A percentile compares a stretch with the other conserved stretches of the same genome.
Evolutionary conservation across 176 grass and related monocot genomes (phyloP).

Genomic region (Areca catechu): DNA sequence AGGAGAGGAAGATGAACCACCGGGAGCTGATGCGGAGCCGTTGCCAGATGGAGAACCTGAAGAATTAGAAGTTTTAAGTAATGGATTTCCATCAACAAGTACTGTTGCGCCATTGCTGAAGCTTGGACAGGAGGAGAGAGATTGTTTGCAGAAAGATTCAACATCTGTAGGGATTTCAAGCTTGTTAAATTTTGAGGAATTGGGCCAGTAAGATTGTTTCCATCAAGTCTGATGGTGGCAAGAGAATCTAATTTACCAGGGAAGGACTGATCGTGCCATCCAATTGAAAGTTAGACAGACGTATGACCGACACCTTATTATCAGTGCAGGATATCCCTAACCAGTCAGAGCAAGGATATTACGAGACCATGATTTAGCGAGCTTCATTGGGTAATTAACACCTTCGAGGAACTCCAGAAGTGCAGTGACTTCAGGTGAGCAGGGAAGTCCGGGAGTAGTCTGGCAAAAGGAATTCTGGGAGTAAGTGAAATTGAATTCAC

Average conservation of each 20-base stretch:
- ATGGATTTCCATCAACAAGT: constrained; percentile 33
- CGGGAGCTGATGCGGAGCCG: neutral
- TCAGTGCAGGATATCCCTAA: constrained; percentile 43
- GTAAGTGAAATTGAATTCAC: constrained; percentile 42
- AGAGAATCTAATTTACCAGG: constrained; percentile 40
- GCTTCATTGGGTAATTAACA: constrained; percentile 26
- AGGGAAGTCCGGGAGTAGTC: constrained; percentile 21
- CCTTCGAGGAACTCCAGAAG: constrained; percentile 46
- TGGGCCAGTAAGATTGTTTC: constrained; percentile 50
- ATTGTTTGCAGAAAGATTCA: constrained; percentile 71
- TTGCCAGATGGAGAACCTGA: constrained; percentile 6
- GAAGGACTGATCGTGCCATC: constrained; percentile 62
- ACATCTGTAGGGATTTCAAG: constrained; percentile 36
- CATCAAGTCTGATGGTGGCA: constrained; percentile 28
- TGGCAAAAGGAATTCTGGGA: constrained; percentile 50
- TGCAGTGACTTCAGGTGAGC: constrained; percentile 40
- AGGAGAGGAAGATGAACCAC: neutral
- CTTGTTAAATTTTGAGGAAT: constrained; percentile 41
- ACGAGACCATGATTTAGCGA: constrained; percentile 33
- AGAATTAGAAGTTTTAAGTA: neutral
- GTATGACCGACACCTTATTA: constrained; percentile 35
- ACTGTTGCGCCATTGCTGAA: constrained; percentile 36
- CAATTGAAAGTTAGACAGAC: constrained; percentile 33
- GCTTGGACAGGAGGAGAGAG: constrained; percentile 41
- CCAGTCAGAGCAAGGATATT: constrained; percentile 54